Base-by-base conservation (phyloP, 139 green algal genomes). In the Nannochloris sp. region DNA sequence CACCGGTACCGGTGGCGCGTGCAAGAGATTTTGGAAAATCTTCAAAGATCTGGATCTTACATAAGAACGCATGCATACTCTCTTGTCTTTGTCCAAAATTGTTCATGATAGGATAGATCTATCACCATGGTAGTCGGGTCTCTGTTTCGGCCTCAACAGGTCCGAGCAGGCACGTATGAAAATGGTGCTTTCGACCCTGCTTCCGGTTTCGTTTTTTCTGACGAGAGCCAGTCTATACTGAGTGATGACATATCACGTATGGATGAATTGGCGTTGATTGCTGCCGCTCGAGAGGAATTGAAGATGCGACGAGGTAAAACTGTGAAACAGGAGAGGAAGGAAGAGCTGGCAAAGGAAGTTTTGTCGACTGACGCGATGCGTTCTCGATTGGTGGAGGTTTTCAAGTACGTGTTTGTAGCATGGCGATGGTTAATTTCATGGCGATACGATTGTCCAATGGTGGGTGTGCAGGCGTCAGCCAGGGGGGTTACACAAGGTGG, bases 401-500 rank as follows among this genome's bases (percentile, higher is more conserved):
- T 64, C 20, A 53, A 53, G 46, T 53, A 53, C 12, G 46, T 53
- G 46, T 12, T 6, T 28, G n/a, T 53, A 11, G 9, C 20, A 11
- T 53, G 46, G 9, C 5, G 4, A 17, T 50, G 45, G 2, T 23
- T 3, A 4, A 17, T 28, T 53, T 6, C 46, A 23, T 53, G 46
- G 46, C 16, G 4, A 53, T 51, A 1, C 6, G 6, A 14, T 12
- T 51, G 46, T 51, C 6, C 8, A 49, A 53, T 53, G 46, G 5
- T 40, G 33, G 5, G 20, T 28, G n/a, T 23, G 46, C 12, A 64
- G 25, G 58, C 58, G 56, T 44, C 50, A 23, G 14, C 23, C 20
- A 14, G 43, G 43, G 14, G 58, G 33, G 5, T 66, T 53, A 9
- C 12, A 20, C 23, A 66, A 14, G 14, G 67, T 87, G 17, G 76